Evolutionary conservation across 139 green algal genomes (phyloP), one percentile per base, ranked within the genome.

Genomic region (Micractinium conductrix): DNA sequence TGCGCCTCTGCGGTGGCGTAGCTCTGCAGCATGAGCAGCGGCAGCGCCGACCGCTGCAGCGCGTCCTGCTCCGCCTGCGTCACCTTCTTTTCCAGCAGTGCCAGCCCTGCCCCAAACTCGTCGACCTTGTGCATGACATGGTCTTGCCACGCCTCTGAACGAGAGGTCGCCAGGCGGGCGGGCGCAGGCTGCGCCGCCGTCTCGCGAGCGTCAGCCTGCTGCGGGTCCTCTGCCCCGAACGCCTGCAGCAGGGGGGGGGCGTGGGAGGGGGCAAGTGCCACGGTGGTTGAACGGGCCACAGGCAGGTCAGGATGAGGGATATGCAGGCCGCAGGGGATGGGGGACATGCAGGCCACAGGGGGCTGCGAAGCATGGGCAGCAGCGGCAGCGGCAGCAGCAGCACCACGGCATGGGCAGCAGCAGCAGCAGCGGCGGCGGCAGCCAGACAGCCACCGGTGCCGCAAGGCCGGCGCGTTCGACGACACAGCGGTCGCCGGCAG

Each of bases 1-100:
- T 87, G 45, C 2, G 63, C 62, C 26, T 88, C 84, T 22, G 84
- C 84, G 2, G 84, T 55, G 12, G 84, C 84, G 33, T 88, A 88
- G 45, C 69, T 80, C 44, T 84, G 74, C 75, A 88, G 60, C 74
- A 75, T 75, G 12, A 85, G 62, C 58, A 43, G 35, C 72, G 65
- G 58, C 72, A 78, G 58, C 69, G 78, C 26, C 21, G 67, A 73
- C 5, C 43, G 65, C 74, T 42, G n/a, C 42, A 80, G 42, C 38
- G 55, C 55, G 28, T 82, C 76, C 16, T 24, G 8, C 55, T 82
- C 58, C 12, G 76, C 53, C 26, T 58, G 35, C 38, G 58, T 37
- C 0, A 87, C 53, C 28, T 35, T 53, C 35, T 85, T 68, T 2
- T 78, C 53, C 58, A 83, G 42, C 70, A 65, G 26, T 4, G 68